A percentile compares a stretch with the other conserved stretches of the same genome.
Evolutionary conservation across 2,329 filamentous ascomycete species (phyloP).

Genomic region (Trichophyton rubrum): DNA sequence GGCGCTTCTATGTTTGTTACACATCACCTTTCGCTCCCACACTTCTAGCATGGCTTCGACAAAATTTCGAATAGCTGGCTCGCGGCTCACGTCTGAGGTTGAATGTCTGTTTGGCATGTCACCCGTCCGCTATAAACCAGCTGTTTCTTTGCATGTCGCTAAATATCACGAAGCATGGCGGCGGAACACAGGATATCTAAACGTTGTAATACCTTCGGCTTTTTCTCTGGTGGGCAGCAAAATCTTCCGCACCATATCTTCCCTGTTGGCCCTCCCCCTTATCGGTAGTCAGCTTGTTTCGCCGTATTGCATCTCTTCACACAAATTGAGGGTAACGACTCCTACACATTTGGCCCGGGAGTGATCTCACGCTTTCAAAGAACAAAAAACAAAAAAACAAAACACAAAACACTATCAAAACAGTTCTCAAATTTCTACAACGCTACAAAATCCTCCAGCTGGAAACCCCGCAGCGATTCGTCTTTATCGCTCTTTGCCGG

Average conservation of each 20-base stretch:
- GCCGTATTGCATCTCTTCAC: slow-evolving; percentile 27
- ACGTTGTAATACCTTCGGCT: slow-evolving; percentile 35
- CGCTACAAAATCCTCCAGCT: slow-evolving; percentile 2
- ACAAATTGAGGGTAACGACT: slow-evolving; percentile 29
- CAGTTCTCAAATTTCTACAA: not conserved
- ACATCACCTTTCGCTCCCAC: slow-evolving; percentile 24
- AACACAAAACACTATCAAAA: not conserved
- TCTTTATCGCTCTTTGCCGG: not conserved
- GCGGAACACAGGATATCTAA: slow-evolving; percentile 29
- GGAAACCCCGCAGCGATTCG: not conserved
- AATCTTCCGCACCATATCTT: slow-evolving; percentile 22
- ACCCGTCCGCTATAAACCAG: slow-evolving; percentile 14
- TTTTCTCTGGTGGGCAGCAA: slow-evolving; percentile 32
- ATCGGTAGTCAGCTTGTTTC: slow-evolving; percentile 31
- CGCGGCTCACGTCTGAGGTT: slow-evolving; percentile 19
- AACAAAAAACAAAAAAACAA: not conserved
- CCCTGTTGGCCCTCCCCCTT: slow-evolving; percentile 28
- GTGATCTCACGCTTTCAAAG: not conserved
- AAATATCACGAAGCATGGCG: slow-evolving; percentile 28
- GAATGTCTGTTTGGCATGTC: slow-evolving; percentile 1
- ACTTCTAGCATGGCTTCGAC: slow-evolving; percentile 21
- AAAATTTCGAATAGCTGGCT: slow-evolving; percentile 18
- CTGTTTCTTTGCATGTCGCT: slow-evolving; percentile 26
- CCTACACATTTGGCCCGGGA: slow-evolving; percentile 24
- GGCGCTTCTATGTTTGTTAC: slow-evolving; percentile 27